These are phyloP conservation scores for Tolypocladium paradoxum DNA, from an alignment of 2,329 filamentous ascomycete genomes.

Conservation along the genomic window DNA sequence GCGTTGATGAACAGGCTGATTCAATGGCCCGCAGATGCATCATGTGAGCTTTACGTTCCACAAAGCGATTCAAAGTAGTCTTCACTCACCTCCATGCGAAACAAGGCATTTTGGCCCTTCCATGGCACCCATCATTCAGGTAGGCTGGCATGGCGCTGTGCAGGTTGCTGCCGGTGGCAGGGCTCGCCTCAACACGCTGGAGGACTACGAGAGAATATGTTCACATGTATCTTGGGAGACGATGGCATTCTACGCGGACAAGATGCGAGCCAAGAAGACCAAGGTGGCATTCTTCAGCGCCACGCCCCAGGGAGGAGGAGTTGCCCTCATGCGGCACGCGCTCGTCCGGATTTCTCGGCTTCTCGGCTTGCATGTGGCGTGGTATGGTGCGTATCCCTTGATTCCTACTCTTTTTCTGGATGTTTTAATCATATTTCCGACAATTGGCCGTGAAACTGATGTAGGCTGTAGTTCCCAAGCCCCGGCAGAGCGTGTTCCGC, in stretches of 20 bases:
- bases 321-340: constrained; percentile 73
- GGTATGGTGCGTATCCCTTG: constrained; percentile 60
- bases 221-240: constrained; percentile 52
- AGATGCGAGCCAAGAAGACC: constrained; percentile 51
- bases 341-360: constrained; percentile 59
- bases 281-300: constrained; percentile 71
- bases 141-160: constrained; percentile 58
- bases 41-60: constrained; percentile 50
- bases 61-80: too few species aligned
- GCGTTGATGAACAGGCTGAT: constrained; percentile 73
- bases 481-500: constrained; percentile 67
- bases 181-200: constrained; percentile 45
- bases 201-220: constrained; percentile 52
- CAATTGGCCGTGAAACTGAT: too few species aligned
- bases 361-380: constrained; percentile 58
- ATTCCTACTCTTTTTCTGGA: too few species aligned
- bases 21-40: constrained; percentile 72
- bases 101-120: constrained; percentile 67
- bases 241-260: constrained; percentile 50
- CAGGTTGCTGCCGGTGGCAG: constrained; percentile 59
- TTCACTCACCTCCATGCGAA: too few species aligned
- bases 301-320: constrained; percentile 73
- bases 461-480: constrained; percentile 53
- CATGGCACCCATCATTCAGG: constrained; percentile 54
- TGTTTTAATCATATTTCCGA: too few species aligned